Conservation (phyloP, 805 yeast genomes). For the Cyberlindnera bimundalis region DNA sequence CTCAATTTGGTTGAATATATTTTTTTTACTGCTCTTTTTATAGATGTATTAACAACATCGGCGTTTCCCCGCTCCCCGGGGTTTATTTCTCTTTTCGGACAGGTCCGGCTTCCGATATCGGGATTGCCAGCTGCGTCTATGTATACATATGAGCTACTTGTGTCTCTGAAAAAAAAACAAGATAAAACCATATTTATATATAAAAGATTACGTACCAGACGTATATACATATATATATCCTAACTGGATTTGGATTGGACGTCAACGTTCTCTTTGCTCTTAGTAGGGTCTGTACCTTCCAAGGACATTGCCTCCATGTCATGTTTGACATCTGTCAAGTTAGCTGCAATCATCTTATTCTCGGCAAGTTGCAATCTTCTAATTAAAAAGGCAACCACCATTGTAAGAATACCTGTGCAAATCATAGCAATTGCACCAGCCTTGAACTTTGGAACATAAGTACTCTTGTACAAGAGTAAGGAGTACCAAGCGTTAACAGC, state of each 20-base stretch:
- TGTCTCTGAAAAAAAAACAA: background rate
- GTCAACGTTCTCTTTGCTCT: background rate
- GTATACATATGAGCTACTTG: no score
- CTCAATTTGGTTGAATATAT: no score
- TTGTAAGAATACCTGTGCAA: constrained; percentile 38
- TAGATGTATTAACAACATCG: no score
- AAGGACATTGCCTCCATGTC: background rate
- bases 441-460: constrained; percentile 46
- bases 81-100: no score
- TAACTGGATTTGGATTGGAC: background rate
- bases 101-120: no score
- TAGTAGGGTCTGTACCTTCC: background rate
- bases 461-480: constrained; percentile 47
- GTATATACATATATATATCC: background rate
- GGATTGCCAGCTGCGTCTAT: no score
- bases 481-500: constrained; percentile 69
- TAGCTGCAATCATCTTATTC: constrained; percentile 3
- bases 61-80: no score
- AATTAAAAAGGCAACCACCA: constrained; percentile 39
- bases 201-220: background rate
- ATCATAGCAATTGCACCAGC: constrained; percentile 58
- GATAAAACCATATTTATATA: background rate
- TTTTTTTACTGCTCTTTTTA: no score
- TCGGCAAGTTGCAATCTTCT: constrained; percentile 43
- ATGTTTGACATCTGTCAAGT: background rate